Conservation (phyloP, 2,329 filamentous ascomycete species). For the Claviceps arundinis region DNA sequence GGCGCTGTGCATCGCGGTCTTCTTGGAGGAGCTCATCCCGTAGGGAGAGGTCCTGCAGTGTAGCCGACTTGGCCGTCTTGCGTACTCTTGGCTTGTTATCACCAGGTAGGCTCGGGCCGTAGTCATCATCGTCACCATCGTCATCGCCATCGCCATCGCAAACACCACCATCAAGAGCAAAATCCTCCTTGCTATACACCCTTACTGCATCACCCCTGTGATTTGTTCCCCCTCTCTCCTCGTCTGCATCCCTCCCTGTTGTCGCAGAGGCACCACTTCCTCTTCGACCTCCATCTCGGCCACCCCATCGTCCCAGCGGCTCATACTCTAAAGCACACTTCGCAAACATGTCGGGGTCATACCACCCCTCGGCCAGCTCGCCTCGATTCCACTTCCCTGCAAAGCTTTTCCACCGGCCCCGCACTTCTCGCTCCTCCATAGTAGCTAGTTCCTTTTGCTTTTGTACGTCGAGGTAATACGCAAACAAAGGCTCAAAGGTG, state of each 20-base stretch:
- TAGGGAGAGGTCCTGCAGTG: slow-evolving; percentile 57
- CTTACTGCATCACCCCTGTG: background rate
- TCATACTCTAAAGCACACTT: slow-evolving; percentile 19
- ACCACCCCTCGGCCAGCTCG: slow-evolving; percentile 84
- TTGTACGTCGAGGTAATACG: slow-evolving; percentile 76
- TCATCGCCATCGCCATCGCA: slow-evolving; percentile 9
- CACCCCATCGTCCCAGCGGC: background rate
- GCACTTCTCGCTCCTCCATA: slow-evolving; percentile 61
- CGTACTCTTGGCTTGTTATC: slow-evolving; percentile 8
- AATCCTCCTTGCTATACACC: background rate
- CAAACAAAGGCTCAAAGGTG: slow-evolving; percentile 58
- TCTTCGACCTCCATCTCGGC: background rate
- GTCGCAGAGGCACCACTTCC: background rate
- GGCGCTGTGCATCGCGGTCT: slow-evolving; percentile 35
- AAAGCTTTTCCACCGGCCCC: slow-evolving; percentile 89
- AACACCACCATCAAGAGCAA: too few relatives aligned
- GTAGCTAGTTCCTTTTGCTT: slow-evolving; percentile 59
- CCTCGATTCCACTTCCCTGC: slow-evolving; percentile 81
- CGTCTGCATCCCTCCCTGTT: slow-evolving; percentile 7
- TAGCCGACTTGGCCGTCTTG: slow-evolving; percentile 52
- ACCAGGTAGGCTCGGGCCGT: slow-evolving; percentile 28
- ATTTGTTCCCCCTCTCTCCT: slow-evolving; percentile 4
- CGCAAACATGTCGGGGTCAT: slow-evolving; percentile 60
- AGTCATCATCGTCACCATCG: slow-evolving; percentile 38
- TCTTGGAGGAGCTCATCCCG: slow-evolving; percentile 36